Percentiles rank a stretch among this genome's conserved stretches.
These are phyloP conservation scores for Iris macrosiphon DNA, from an alignment of 106 monocot genomes.

Conservation along the genomic window DNA sequence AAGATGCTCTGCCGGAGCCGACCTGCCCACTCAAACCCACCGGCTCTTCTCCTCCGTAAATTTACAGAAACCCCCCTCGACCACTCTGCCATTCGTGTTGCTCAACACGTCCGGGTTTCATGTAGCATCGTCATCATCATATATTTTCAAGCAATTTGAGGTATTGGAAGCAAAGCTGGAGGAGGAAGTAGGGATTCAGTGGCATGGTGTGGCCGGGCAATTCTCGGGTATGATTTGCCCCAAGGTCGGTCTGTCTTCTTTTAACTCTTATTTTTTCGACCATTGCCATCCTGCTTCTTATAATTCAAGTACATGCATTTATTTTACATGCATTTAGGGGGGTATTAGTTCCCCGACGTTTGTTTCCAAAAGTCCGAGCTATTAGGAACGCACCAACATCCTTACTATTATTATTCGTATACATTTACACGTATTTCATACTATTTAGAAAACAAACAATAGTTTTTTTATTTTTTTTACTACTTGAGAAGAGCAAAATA, in stretches of 20 bases:
- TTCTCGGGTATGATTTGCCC: slow-evolving; percentile 34
- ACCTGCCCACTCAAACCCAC: neutral
- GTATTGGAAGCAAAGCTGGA: slow-evolving; percentile 25
- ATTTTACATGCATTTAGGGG: neutral
- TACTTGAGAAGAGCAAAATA: too few species aligned
- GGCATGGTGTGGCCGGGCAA: slow-evolving; percentile 22
- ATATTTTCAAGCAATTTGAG: slow-evolving; percentile 9
- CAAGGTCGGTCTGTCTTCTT: slow-evolving; percentile 22
- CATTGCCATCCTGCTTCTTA: too few species aligned
- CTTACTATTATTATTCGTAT: neutral
- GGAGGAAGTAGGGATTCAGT: slow-evolving; percentile 33
- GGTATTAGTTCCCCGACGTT: neutral
- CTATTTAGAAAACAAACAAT: too few species aligned
- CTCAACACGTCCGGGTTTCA: neutral
- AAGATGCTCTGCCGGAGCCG: neutral
- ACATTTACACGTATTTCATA: too few species aligned
- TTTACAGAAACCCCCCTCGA: neutral
- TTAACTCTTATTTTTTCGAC: neutral
- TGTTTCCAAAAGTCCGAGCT: neutral
- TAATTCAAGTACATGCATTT: neutral
- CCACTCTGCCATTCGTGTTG: neutral
- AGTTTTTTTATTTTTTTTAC: too few species aligned
- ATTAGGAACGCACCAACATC: neutral
- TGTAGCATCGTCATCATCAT: neutral
- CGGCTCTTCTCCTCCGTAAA: slow-evolving; percentile 1